Evolutionary conservation across 2,329 filamentous ascomycete genomes (phyloP), one percentile per base, ranked within the genome.

Genomic region (Monilinia aucupariae): DNA sequence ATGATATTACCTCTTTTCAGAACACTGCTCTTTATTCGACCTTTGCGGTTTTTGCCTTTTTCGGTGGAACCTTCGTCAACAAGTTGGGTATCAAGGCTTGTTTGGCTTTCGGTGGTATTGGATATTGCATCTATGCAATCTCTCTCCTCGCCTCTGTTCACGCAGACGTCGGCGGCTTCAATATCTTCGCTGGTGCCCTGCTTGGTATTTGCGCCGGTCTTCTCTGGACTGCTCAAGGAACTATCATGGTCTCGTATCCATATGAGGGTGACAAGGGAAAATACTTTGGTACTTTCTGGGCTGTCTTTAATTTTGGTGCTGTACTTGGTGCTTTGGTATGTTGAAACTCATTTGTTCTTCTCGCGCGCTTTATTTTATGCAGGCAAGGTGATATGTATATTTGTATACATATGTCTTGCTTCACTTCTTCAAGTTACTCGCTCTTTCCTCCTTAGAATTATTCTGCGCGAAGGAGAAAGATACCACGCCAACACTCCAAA

Each of bases 251-350:
- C 85, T 86, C 89, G 48, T 96, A 96, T 75, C 92, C 92, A 1
- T 80, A 83, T 25, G 92, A 96, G 77, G 76, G 84, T 41, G 84
- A 85, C 67, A 96, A 96, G 80, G 92, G 92, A 51, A 86, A 87
- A 64, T 96, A 92, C 75, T 96, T 96, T 74, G 89, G 89, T 65
- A 87, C 86, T 79, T 96, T 96, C 78, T 96, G 92, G 92, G 86
- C 92, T 75, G 96, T 97, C 72, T 97, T 96, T 82, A 96, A 96
- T 76, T 76, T 92, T 64, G 92, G 92, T 70, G 92, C 87, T 71
- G 92, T 96, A 65, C 91, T 97, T 75, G 92, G 92, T 66, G 86
- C 87, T 71, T 76, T 87, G 70, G 77, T 81, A 72, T 70, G 77
- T 73, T 62, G 13, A 5, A 8, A 37, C 34, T 39, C 7, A 39